Evolutionary conservation across 2,329 filamentous ascomycete genomes (phyloP).

Genomic region (Beauveria bassiana): DNA sequence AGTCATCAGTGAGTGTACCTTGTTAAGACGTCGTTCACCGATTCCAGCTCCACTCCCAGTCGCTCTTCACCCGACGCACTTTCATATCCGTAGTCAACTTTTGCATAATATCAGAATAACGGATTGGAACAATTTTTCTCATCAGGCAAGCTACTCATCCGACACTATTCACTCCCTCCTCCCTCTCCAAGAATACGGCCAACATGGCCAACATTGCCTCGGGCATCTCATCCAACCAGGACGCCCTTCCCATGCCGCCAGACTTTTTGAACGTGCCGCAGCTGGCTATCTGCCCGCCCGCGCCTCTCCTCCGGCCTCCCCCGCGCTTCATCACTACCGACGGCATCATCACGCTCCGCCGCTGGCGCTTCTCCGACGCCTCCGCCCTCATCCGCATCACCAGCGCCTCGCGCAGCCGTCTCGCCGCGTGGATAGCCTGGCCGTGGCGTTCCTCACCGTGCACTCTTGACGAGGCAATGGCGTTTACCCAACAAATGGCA

Average conservation of each 20-base stretch:
- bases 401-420: not conserved
- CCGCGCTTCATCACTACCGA: not conserved
- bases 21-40: too few species aligned
- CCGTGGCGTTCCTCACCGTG: not conserved
- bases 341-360: constrained; percentile 2
- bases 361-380: not conserved
- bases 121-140: not conserved
- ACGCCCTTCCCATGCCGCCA: not conserved
- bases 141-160: too few species aligned
- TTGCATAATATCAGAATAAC: not conserved
- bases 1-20: too few species aligned
- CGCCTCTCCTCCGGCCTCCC: not conserved
- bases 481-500: not conserved
- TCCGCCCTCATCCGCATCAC: not conserved
- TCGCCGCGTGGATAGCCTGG: constrained; percentile 2
- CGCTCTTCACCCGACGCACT: too few species aligned
- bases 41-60: too few species aligned
- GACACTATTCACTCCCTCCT: too few species aligned
- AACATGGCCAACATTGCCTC: not conserved
- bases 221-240: not conserved
- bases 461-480: not conserved
- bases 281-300: not conserved
- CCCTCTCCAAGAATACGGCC: not conserved
- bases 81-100: not conserved
- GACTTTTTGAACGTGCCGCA: not conserved